Percentiles rank a stretch among this genome's conserved stretches.
phyloP scores from a whole-genome alignment of 163 green algal species.

The Coccomyxa subellipsoidea region DNA sequence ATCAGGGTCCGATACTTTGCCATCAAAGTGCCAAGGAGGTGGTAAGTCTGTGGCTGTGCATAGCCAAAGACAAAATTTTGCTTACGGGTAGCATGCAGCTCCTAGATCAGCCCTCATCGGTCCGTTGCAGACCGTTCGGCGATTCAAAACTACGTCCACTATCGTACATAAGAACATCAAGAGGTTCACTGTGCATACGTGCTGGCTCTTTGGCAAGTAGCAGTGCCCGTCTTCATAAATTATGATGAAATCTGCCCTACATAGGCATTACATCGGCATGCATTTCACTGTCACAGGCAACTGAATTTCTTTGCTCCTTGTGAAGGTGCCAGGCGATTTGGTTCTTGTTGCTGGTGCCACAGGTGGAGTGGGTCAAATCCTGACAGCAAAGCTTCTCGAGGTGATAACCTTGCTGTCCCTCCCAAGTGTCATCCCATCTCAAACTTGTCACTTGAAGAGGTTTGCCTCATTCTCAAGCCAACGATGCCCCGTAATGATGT shows the following conservation, averaged over 20 bases:
- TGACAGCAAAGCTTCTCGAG: slow-evolving; percentile 84
- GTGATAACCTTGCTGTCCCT: slow-evolving; percentile 43
- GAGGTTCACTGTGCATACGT: background rate
- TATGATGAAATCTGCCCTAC: no score
- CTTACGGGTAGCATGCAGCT: background rate
- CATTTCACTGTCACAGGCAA: no score
- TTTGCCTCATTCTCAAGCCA: no score
- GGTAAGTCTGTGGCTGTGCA: background rate
- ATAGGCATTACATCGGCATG: no score
- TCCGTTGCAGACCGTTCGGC: background rate
- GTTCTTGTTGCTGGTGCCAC: slow-evolving; percentile 85
- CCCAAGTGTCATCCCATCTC: no score
- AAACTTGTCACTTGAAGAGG: no score
- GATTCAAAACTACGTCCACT: background rate
- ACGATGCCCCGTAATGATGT: no score
- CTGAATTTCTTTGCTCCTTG: no score
- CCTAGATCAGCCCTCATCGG: background rate
- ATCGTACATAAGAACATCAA: background rate
- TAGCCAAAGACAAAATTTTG: background rate
- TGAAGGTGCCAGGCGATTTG: slow-evolving; percentile 45
- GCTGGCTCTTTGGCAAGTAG: background rate
- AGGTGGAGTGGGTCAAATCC: slow-evolving; percentile 89
- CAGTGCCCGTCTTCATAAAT: no score
- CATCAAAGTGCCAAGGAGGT: no score
- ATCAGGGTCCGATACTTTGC: no score